A percentile compares a stretch with the other conserved stretches of the same genome.
Conservation (phyloP, 257 asterid species). For the Capsicum chinense region DNA sequence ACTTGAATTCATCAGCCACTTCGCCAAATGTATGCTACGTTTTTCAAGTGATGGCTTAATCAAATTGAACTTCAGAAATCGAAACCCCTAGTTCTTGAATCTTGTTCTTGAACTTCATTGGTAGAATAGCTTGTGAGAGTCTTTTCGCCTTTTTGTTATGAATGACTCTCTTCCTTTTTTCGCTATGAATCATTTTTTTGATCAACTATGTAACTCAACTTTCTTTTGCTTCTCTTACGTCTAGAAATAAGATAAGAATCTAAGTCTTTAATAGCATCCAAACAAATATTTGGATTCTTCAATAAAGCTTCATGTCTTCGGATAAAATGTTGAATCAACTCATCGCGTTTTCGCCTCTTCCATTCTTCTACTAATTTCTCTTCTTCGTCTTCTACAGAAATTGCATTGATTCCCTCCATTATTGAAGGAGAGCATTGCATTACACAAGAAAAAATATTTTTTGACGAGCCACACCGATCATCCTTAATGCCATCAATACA, state of each 20-base stretch:
- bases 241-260: not conserved
- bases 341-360: not conserved
- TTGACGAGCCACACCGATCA: not conserved
- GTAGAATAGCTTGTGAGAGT: not conserved
- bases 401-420: not conserved
- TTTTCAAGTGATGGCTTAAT: conserved; percentile 18
- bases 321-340: not conserved
- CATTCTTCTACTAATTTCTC: not conserved
- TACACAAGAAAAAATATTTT: not conserved
- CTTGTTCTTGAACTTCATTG: not conserved
- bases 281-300: not conserved
- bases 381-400: not conserved
- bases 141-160: not conserved
- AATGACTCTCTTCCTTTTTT: not conserved
- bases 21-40: not conserved
- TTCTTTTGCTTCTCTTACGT: not conserved
- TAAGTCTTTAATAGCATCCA: not conserved
- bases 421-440: not conserved
- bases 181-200: not conserved
- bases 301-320: not conserved
- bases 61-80: not conserved
- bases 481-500: not conserved
- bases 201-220: not conserved
- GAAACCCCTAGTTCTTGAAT: not conserved
- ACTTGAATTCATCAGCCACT: not conserved